Conservation (phyloP, 1,139 yeast genomes). For the Tardiomyces depauwii region DNA sequence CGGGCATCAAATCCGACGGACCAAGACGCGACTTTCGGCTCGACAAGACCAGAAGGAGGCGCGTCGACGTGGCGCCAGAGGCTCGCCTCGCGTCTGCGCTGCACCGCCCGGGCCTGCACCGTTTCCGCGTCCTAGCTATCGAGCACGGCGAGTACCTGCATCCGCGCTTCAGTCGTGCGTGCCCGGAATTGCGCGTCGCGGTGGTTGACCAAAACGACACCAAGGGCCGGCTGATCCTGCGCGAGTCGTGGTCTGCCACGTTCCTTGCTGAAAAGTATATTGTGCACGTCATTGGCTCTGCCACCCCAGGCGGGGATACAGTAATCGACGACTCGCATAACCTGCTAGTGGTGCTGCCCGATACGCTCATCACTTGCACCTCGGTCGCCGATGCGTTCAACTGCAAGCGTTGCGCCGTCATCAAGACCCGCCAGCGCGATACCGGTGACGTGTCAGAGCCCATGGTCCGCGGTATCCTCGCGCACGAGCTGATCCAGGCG, state of each 20-base stretch:
- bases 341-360: slow-evolving; percentile 73
- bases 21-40: too few species aligned
- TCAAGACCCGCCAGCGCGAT: slow-evolving; percentile 41
- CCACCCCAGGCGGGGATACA: slow-evolving; percentile 11
- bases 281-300: slow-evolving; percentile 27
- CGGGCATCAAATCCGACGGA: too few species aligned
- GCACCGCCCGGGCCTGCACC: too few species aligned
- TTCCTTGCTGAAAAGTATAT: slow-evolving; percentile 19
- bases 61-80: too few species aligned
- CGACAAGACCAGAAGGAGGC: too few species aligned
- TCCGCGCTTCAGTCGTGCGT: too few species aligned
- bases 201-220: slow-evolving; percentile 1
- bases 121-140: too few species aligned
- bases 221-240: slow-evolving; percentile 5
- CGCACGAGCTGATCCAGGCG: slow-evolving; percentile 68
- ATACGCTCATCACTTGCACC: slow-evolving; percentile 70
- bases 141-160: too few species aligned
- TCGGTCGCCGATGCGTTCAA: slow-evolving; percentile 62
- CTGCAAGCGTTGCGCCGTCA: slow-evolving; percentile 63
- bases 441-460: slow-evolving; percentile 48
- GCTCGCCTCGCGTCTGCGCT: too few species aligned
- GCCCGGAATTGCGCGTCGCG: too few species aligned
- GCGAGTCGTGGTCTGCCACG: slow-evolving; percentile 18
- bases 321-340: slow-evolving; percentile 44
- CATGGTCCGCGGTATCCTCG: slow-evolving; percentile 63